Base-by-base conservation (phyloP, 257 asterid genomes). In the Solanum ahanhuiri region DNA sequence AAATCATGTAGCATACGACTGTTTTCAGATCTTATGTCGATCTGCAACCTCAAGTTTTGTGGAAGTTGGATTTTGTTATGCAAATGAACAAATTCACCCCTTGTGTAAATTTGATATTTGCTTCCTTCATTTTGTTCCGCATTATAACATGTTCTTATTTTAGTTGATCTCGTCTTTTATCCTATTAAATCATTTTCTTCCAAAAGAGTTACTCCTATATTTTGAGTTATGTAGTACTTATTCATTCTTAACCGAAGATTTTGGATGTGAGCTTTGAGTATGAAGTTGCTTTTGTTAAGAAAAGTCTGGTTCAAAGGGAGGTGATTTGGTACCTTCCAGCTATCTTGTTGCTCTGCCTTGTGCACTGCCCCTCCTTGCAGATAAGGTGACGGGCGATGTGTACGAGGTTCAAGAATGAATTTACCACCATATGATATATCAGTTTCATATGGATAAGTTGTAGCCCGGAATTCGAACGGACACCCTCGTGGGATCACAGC, bases 21-120 rank as follows among this genome's bases (percentile, higher is more conserved):
- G 57, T 75, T 75, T 73, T 75, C 57, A 75, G 82, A 22, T 76
- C 60, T 43, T 43, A 43, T 43, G 23, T 43, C 12, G 67, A 43
- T 81, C 7, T 48, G 66, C 37, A 48, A 48, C 67, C 39, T 81
- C 30, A 30, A 81, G 43, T 28, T 28, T 31, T 48, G 25, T 18
- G 30, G n/a, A 48, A 48, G 39, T 81, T 31, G 43, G 20, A 81
- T 48, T 81, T 48, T 30, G 69, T 45, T 18, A 30, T 48, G 84
- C 69, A 48, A 48, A 48, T 48, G 69, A 81, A 48, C 84, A 48
- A 30, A 81, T 30, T 28, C 23, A 3, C 20, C 67, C 84, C 11
- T 48, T 30, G 43, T 48, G 66, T 81, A 81, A 30, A 28, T 81
- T 81, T 81, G 84, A 54, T 48, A 30, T 81, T 81, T 48, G 84